Evolutionary conservation across 805 yeast species (phyloP).

Genomic region (Yamadazyma tumulicola): DNA sequence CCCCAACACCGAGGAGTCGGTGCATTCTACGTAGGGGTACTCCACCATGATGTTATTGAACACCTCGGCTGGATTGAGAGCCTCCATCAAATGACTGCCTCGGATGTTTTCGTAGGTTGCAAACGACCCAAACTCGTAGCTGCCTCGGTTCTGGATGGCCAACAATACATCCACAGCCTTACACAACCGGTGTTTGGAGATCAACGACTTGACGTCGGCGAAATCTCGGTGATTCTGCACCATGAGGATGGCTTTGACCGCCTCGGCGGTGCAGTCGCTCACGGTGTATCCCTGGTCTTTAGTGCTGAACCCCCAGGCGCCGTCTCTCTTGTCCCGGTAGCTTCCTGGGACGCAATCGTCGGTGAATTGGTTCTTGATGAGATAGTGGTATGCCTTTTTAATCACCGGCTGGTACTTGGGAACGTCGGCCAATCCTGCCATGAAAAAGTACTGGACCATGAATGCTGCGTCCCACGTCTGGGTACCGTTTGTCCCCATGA

Average conservation of each 20-base stretch:
- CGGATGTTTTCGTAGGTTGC: conserved; percentile 87
- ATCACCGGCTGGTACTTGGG: conserved; percentile 66
- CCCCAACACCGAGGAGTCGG: conserved; percentile 92
- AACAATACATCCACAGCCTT: conserved; percentile 76
- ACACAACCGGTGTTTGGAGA: conserved; percentile 51
- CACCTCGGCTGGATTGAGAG: conserved; percentile 93
- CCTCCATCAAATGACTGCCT: conserved; percentile 73
- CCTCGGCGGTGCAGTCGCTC: conserved; percentile 95
- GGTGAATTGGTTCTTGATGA: conserved; percentile 81
- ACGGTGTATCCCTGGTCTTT: conserved; percentile 96
- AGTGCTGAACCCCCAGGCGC: conserved; percentile 96
- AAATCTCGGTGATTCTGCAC: conserved; percentile 64
- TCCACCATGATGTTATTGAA: conserved; percentile 98
- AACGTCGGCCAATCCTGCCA: conserved; percentile 71
- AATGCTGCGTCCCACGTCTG: conserved; percentile 98
- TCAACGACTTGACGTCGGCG: conserved; percentile 45
- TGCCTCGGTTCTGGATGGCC: conserved; percentile 71
- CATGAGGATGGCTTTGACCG: conserved; percentile 91
- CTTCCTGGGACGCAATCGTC: conserved; percentile 74
- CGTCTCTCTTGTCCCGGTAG: conserved; percentile 77
- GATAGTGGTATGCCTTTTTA: conserved; percentile 62
- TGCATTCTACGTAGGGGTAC: conserved; percentile 96
- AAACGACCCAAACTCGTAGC: conserved; percentile 84
- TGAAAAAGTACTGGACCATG: conserved; percentile 75
- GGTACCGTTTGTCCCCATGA: conserved; percentile 96